A percentile compares a stretch with the other conserved stretches of the same genome.
phyloP scores from a whole-genome alignment of 768 basidiomycete species.

The Lactifluus subvellereus region DNA sequence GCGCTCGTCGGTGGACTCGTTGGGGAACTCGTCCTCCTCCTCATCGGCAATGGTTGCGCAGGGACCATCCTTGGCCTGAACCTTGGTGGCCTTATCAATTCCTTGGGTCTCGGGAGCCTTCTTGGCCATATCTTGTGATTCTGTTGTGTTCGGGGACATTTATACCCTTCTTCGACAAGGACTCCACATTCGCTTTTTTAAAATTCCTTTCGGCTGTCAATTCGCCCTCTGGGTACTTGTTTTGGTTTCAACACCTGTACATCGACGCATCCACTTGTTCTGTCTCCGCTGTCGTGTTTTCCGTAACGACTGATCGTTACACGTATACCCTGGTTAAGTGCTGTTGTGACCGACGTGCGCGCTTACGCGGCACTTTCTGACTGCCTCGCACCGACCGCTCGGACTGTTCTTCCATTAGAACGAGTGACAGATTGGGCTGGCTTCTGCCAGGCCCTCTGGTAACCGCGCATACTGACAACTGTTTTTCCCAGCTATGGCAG shows the following conservation, averaged over 20 bases:
- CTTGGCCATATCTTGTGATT: background rate
- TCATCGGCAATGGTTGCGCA: conserved; percentile 14
- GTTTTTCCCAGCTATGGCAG: too few species aligned
- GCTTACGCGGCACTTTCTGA: too few species aligned
- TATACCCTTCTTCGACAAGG: conserved; percentile 2
- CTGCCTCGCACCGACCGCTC: too few species aligned
- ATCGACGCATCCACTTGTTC: background rate
- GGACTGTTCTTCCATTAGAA: too few species aligned
- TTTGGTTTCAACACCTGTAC: background rate
- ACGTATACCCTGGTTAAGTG: background rate
- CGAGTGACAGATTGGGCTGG: too few species aligned
- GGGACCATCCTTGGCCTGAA: background rate
- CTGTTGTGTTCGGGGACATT: background rate
- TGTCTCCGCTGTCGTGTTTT: background rate
- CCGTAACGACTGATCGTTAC: background rate
- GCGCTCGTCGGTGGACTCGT: conserved; percentile 4
- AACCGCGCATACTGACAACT: too few species aligned
- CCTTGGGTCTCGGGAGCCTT: conserved; percentile 5
- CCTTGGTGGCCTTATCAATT: background rate
- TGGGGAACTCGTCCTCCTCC: conserved; percentile 3
- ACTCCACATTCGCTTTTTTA: background rate
- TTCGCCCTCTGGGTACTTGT: background rate
- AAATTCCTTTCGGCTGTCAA: background rate
- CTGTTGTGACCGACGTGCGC: too few species aligned
- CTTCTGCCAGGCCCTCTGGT: too few species aligned